phyloP scores from a whole-genome alignment of 2,329 filamentous ascomycete genomes.

The Celoporthe dispersa region DNA sequence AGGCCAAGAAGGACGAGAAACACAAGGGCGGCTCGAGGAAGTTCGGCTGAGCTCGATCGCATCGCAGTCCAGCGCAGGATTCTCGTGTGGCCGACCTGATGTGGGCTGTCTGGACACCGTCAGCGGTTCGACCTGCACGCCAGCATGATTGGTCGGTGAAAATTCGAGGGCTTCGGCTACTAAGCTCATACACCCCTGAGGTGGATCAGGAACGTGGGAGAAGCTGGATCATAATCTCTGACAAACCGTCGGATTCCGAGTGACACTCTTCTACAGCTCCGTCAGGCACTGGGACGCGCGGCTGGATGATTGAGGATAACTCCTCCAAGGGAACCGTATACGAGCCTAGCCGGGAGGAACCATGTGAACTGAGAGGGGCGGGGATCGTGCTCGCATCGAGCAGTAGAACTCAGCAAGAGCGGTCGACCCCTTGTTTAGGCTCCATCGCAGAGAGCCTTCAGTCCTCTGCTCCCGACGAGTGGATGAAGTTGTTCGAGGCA shows the following conservation, averaged over 20 bases:
- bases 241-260: not conserved
- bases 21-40: slow-evolving; percentile 56
- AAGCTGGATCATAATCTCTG: not conserved
- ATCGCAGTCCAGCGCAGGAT: not conserved
- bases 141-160: not conserved
- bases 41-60: slow-evolving; percentile 52
- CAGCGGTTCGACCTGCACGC: not conserved
- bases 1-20: slow-evolving; percentile 42
- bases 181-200: not conserved
- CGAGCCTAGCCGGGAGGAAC: not conserved
- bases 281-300: not conserved
- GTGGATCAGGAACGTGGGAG: not conserved
- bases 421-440: not conserved
- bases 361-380: not conserved
- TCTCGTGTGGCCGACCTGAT: not conserved
- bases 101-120: not conserved
- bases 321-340: not conserved
- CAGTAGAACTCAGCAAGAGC: not conserved
- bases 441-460: not conserved
- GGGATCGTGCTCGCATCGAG: not conserved
- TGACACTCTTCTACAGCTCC: not conserved
- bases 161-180: not conserved
- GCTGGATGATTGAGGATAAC: not conserved
- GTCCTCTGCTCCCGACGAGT: not conserved
- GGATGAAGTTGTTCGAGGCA: not conserved